These are phyloP conservation scores for Metschnikowia santaceciliae DNA, from an alignment of 805 yeast genomes.

Conservation along the genomic window DNA sequence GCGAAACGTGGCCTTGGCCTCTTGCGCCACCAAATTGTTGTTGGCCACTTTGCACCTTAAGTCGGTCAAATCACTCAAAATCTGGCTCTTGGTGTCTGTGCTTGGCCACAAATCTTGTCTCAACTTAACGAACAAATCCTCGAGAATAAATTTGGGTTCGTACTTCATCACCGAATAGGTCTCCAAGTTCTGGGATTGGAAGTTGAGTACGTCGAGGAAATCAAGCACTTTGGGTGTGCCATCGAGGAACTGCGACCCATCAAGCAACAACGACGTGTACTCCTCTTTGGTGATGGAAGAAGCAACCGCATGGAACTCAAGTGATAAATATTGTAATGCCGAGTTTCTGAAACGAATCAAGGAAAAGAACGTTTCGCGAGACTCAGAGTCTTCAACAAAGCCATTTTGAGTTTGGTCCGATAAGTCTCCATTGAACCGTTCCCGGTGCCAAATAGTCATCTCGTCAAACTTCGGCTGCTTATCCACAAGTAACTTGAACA, in stretches of 20 bases:
- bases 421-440: conserved; percentile 42
- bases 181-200: conserved; percentile 44
- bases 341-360: conserved; percentile 60
- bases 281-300: conserved; percentile 48
- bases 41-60: conserved; percentile 21
- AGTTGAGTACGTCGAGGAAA: conserved; percentile 64
- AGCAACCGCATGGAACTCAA: conserved; percentile 62
- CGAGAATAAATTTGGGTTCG: conserved; percentile 26
- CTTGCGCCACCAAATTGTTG: conserved; percentile 14
- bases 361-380: conserved; percentile 53
- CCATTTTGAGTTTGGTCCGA: conserved; percentile 24
- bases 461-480: conserved; percentile 53
- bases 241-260: conserved; percentile 44
- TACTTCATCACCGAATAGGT: conserved; percentile 32
- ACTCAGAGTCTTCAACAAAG: conserved; percentile 30
- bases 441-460: conserved; percentile 51
- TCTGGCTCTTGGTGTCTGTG: conserved; percentile 1
- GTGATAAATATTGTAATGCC: conserved; percentile 60
- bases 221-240: conserved; percentile 67
- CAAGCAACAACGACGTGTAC: conserved; percentile 53
- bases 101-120: conserved; percentile 8
- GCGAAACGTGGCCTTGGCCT: conserved; percentile 21
- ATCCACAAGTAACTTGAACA: conserved; percentile 50
- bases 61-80: conserved; percentile 24
- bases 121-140: conserved; percentile 21